A percentile compares a stretch with the other conserved stretches of the same genome.
Evolutionary conservation across 208 protist species (phyloP).

Genomic region (Plasmodiophora brassicae): DNA sequence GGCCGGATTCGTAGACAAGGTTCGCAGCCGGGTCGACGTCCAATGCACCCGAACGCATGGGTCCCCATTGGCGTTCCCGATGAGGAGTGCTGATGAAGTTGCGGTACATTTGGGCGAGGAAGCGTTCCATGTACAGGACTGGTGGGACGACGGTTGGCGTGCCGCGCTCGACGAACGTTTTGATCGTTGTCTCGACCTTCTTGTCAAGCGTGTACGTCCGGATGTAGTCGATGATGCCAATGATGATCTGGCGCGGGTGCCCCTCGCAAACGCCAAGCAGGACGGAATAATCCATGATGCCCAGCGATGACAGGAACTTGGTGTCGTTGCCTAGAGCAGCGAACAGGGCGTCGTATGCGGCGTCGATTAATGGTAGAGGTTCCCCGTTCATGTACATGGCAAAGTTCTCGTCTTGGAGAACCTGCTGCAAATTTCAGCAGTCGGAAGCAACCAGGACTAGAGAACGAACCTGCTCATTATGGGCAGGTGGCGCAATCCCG

Average conservation of each 20-base stretch:
- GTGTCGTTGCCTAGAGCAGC: not conserved
- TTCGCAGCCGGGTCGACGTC: constrained; percentile 28
- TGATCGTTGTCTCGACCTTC: constrained; percentile 2
- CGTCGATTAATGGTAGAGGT: not conserved
- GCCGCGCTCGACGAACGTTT: not conserved
- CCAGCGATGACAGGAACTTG: not conserved
- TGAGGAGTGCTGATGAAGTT: not conserved
- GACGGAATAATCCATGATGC: constrained; percentile 33
- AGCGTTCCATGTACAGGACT: constrained; percentile 8
- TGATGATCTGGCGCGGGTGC: not conserved
- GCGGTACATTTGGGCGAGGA: not conserved
- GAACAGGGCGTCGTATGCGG: not conserved
- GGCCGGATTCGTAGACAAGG: too few species aligned
- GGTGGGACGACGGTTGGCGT: not conserved
- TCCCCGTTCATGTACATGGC: not conserved
- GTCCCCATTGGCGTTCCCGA: not conserved
- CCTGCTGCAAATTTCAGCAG: not conserved
- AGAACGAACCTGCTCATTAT: not conserved
- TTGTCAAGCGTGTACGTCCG: not conserved
- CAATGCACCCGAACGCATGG: not conserved
- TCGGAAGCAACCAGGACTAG: not conserved
- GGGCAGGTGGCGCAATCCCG: not conserved
- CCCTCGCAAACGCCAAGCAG: not conserved
- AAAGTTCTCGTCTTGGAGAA: constrained; percentile 28
- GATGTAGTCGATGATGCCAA: constrained; percentile 32